A percentile compares a stretch with the other conserved stretches of the same genome.
Conservation (phyloP, 768 basidiomycete species). For the Phallus indusiatus region DNA sequence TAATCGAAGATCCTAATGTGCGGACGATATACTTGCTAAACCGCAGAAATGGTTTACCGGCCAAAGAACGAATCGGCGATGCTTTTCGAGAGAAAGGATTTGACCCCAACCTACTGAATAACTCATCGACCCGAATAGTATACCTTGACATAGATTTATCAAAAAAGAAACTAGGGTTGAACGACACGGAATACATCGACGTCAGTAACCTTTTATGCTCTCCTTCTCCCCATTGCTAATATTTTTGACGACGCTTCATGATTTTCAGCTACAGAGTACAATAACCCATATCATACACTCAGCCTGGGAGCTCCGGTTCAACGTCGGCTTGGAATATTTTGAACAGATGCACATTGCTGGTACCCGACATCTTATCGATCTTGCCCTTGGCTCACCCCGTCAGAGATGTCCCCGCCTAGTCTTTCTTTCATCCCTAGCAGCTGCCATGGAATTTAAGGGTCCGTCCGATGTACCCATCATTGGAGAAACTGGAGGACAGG, state of each 20-base stretch:
- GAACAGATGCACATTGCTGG: conserved; percentile 12
- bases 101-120: neutral
- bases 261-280: neutral
- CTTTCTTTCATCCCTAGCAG: conserved; percentile 1
- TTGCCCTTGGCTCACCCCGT: conserved; percentile 9
- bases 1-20: neutral
- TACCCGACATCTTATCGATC: conserved; percentile 11
- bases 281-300: conserved; percentile 10
- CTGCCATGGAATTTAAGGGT: neutral
- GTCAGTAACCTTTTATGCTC: neutral
- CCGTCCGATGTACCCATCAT: neutral
- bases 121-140: neutral
- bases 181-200: neutral
- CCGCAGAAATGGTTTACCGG: neutral
- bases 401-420: neutral
- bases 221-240: neutral
- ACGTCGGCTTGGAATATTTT: conserved; percentile 8
- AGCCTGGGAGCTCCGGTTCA: conserved; percentile 12
- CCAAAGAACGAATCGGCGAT: neutral
- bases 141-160: neutral
- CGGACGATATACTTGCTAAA: neutral
- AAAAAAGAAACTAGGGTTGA: neutral
- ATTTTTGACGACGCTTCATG: neutral
- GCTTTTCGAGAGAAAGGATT: neutral
- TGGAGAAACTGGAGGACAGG: neutral